These are phyloP conservation scores for Artemisia annua DNA, from an alignment of 129 eudicot genomes.

Conservation along the genomic window DNA sequence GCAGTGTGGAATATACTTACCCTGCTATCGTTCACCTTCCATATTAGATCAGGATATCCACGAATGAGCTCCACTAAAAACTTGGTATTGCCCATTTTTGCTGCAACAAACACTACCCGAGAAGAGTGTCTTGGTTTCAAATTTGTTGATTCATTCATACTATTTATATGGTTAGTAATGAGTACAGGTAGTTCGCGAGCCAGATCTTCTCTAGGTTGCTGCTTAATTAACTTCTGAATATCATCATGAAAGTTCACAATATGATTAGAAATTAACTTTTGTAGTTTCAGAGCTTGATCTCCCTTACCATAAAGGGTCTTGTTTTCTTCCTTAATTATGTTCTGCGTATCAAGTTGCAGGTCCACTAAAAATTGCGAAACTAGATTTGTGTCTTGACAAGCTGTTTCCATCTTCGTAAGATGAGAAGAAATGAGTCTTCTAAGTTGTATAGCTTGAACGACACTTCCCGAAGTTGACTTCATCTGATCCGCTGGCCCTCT, in stretches of 20 bases:
- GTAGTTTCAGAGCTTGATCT: slow-evolving; percentile 1
- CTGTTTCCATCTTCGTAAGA: neutral
- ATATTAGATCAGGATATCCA: neutral
- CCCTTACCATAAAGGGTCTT: neutral
- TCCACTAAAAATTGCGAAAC: neutral
- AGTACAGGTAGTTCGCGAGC: neutral
- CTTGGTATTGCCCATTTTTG: neutral
- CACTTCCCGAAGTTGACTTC: neutral
- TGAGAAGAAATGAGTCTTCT: neutral
- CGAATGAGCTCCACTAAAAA: neutral
- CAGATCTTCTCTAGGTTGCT: neutral
- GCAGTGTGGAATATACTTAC: too few species aligned
- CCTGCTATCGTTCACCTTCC: neutral
- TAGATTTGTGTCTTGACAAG: neutral
- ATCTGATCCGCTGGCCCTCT: neutral
- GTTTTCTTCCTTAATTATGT: neutral
- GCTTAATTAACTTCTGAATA: neutral
- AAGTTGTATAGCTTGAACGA: neutral
- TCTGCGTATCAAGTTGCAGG: neutral
- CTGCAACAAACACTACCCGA: neutral
- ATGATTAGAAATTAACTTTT: neutral
- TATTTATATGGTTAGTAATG: neutral
- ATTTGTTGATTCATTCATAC: neutral
- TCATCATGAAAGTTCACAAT: neutral
- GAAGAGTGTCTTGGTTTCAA: neutral